A percentile compares a stretch with the other conserved stretches of the same genome.
These are phyloP conservation scores for Starmerella etchellsii DNA, from an alignment of 805 yeast species.

Conservation along the genomic window DNA sequence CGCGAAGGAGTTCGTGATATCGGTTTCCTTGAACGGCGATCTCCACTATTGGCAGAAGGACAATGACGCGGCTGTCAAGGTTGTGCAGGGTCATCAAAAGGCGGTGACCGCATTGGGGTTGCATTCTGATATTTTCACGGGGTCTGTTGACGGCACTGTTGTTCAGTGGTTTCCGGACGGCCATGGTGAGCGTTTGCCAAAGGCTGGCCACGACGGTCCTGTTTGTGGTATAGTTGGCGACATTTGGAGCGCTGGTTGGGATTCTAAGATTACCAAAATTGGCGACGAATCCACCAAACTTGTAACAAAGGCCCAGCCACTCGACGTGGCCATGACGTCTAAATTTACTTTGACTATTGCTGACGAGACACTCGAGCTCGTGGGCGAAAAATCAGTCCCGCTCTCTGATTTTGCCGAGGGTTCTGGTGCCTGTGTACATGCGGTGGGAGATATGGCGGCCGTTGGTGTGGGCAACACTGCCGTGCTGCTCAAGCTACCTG, in stretches of 20 bases:
- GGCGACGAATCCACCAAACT: conserved; percentile 26
- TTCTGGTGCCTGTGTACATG: conserved; percentile 22
- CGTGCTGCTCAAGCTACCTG: conserved; percentile 30
- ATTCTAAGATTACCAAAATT: conserved; percentile 48
- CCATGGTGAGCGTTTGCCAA: conserved; percentile 25
- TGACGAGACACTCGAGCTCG: conserved; percentile 32
- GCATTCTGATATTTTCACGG: conserved; percentile 35
- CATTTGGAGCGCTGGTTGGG: conserved; percentile 62
- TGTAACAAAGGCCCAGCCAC: conserved; percentile 36
- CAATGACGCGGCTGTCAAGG: conserved; percentile 27
- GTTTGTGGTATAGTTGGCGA: conserved; percentile 42
- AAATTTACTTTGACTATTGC: conserved; percentile 35
- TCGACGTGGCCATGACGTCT: conserved; percentile 28
- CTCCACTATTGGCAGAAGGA: conserved; percentile 43
- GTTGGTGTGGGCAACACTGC: conserved; percentile 39
- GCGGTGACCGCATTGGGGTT: conserved; percentile 50
- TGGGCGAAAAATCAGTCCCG: conserved; percentile 16
- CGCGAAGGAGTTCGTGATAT: conserved; percentile 40
- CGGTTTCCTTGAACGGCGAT: conserved; percentile 61
- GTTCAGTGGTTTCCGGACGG: conserved; percentile 42
- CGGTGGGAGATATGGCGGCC: conserved; percentile 33
- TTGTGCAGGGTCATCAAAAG: conserved; percentile 68
- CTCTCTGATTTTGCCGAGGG: conserved; percentile 2
- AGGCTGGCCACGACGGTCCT: conserved; percentile 47
- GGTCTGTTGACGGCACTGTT: conserved; percentile 73